Percentiles rank a stretch among this genome's conserved stretches.
Conservation (phyloP, 345 rosid species). For the Leavenworthia alabamica region DNA sequence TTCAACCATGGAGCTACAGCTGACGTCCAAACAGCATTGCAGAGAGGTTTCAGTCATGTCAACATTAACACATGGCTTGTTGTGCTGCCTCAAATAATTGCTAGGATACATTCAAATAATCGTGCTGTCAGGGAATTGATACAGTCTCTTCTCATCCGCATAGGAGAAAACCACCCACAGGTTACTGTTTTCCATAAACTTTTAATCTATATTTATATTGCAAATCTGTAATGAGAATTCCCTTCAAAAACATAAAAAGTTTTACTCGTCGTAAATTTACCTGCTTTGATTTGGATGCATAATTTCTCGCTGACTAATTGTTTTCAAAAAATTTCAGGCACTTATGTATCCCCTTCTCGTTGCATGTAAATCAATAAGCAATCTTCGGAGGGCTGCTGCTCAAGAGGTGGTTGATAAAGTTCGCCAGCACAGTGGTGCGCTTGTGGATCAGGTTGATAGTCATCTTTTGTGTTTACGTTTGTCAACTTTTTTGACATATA, state of each 20-base stretch:
- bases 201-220: neutral
- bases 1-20: constrained; percentile 93
- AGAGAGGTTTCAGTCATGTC: constrained; percentile 77
- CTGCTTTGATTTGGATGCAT: constrained; percentile 9
- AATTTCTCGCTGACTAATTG: constrained; percentile 4
- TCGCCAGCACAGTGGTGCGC: constrained; percentile 86
- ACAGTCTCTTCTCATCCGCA: constrained; percentile 89
- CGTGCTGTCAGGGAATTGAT: constrained; percentile 89
- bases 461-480: constrained; percentile 7
- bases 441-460: constrained; percentile 77
- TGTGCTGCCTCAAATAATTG: constrained; percentile 97
- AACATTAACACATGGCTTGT: constrained; percentile 97
- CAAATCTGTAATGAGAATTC: constrained; percentile 4
- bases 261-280: constrained; percentile 5
- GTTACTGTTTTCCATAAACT: constrained; percentile 35
- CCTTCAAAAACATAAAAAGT: neutral
- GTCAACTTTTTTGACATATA: neutral
- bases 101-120: constrained; percentile 96
- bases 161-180: constrained; percentile 97
- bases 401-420: constrained; percentile 97
- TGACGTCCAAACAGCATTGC: constrained; percentile 85
- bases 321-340: constrained; percentile 48
- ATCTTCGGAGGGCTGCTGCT: constrained; percentile 88
- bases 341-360: constrained; percentile 99
- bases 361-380: constrained; percentile 97